Base-by-base conservation (phyloP, 768 basidiomycete species). In the Clitopilus hobsonii region DNA sequence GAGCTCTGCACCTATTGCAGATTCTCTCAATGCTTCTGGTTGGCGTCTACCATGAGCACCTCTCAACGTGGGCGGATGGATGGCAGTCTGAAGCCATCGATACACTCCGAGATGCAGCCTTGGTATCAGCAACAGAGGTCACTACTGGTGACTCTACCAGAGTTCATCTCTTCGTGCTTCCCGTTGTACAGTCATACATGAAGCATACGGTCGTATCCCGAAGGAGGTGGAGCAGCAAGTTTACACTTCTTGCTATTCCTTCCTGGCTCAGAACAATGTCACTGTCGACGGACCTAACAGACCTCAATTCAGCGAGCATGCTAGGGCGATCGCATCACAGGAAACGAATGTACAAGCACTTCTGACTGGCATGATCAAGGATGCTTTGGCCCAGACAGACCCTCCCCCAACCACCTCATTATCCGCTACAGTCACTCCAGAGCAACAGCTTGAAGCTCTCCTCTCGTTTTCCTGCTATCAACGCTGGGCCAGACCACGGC, bases 11-110 rank as follows among this genome's bases (percentile, higher is more conserved):
- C 6, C 60, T 63, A 7, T 51, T 63, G 11, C 52, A 58, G 18
- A 49, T 58, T 28, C 55, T 70, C n/a, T 60, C 67, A 11, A 51
- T 67, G 48, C 60, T 70, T 13, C 69, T 68, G 0, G 61, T 53
- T 18, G 67, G 69, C 2, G 58, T 61, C 13, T 53, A 52, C 20
- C 41, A 51, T 3, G n/a, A 60, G 1, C 53, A 57, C 27, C 51
- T 67, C 14, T 20, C 18, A 20, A 20, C 20, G 45, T 48, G 45
- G 45, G 24, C 29, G 20, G 23, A 1, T 1, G 26, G 51, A 38
- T 61, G 56, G 62, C 57, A 57, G 11, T 50, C 53, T 0, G 22
- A 29, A 25, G 45, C 45, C n/a, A 13, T 62, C 5, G n/a, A 38
- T 10, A 55, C 54, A 4, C 29, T 28, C 1, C 11, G 27, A 10